Conservation (phyloP, 345 rosid genomes). For the Pelargonium nanum region DNA sequence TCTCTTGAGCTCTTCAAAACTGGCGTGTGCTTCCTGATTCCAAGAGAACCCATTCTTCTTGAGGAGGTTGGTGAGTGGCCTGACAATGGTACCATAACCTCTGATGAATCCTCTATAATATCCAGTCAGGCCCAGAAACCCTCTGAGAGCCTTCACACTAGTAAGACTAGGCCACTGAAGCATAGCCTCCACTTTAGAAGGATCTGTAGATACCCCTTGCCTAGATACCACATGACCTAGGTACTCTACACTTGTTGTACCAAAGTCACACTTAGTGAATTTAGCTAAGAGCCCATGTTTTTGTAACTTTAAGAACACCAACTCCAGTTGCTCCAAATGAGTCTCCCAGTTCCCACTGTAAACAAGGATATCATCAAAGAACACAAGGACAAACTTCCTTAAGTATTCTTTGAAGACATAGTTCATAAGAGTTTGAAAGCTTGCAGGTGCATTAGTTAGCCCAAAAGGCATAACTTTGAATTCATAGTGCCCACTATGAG, state of each 20-base stretch:
- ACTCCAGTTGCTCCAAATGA: background rate
- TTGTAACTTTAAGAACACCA: background rate
- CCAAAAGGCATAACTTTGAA: no score
- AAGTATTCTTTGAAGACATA: background rate
- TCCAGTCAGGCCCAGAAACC: background rate
- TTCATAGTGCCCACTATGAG: no score
- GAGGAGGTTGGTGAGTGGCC: background rate
- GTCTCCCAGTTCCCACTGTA: background rate
- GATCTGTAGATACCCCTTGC: background rate
- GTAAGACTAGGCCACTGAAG: background rate
- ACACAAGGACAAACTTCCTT: background rate
- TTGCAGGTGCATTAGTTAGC: no score
- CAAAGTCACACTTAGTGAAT: background rate
- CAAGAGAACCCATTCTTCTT: background rate
- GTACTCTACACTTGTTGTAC: background rate
- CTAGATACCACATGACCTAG: background rate
- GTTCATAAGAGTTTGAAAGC: constrained; percentile 1
- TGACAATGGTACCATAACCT: background rate
- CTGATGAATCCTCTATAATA: background rate
- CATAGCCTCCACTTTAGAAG: background rate
- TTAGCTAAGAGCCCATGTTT: background rate
- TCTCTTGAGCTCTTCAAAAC: background rate
- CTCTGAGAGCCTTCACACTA: background rate
- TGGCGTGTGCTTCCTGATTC: background rate
- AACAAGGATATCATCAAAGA: constrained; percentile 4